Percentiles rank a stretch among this genome's conserved stretches.
phyloP scores from a whole-genome alignment of 2,329 filamentous ascomycete genomes.

The Fusarium foetens region DNA sequence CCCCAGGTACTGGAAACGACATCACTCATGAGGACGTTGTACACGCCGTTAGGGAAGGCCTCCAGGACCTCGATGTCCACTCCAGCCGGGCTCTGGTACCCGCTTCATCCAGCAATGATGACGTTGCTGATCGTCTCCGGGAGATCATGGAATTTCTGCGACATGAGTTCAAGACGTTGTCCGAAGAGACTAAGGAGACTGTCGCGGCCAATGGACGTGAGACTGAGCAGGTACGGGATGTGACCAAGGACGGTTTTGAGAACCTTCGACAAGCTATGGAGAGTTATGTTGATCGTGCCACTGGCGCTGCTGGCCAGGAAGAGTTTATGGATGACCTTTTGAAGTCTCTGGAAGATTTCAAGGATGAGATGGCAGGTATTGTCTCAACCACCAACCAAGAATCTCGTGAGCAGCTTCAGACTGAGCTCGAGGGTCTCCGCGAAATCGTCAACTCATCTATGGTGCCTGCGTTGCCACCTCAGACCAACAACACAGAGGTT shows the following conservation, averaged over 20 bases:
- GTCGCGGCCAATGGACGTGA: constrained; percentile 81
- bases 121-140: constrained; percentile 66
- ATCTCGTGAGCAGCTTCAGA: constrained; percentile 74
- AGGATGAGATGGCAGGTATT: constrained; percentile 73
- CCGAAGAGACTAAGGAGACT: constrained; percentile 78
- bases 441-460: constrained; percentile 78
- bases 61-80: constrained; percentile 62
- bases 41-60: constrained; percentile 70
- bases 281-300: constrained; percentile 77
- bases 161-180: constrained; percentile 68
- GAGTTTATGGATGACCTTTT: constrained; percentile 79
- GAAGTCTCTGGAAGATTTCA: constrained; percentile 73
- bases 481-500: constrained; percentile 69
- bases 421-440: constrained; percentile 84
- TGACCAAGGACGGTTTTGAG: constrained; percentile 87
- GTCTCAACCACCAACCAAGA: constrained; percentile 59
- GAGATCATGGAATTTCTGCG: constrained; percentile 73
- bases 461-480: constrained; percentile 62
- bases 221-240: constrained; percentile 88
- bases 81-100: constrained; percentile 54
- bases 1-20: constrained; percentile 63
- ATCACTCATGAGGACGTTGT: constrained; percentile 71
- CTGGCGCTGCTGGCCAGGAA: constrained; percentile 76
- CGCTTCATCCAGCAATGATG: constrained; percentile 54
- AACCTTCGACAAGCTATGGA: constrained; percentile 84